These are phyloP conservation scores for Fusarium staphyleae DNA, from an alignment of 2,329 filamentous ascomycete genomes.

Conservation along the genomic window DNA sequence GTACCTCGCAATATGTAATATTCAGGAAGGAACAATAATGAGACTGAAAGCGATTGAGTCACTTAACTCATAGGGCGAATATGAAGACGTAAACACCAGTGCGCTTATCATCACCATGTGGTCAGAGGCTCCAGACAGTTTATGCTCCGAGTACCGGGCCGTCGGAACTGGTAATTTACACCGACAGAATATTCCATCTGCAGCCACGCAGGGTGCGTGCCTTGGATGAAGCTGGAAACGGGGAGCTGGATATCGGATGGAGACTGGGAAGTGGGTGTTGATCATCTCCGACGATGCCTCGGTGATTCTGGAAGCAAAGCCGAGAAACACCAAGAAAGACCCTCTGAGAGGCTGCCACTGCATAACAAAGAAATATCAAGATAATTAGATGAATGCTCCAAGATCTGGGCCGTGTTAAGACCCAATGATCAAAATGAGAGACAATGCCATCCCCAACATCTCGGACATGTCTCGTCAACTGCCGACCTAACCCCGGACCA, in stretches of 20 bases:
- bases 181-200: too few species aligned
- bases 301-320: neutral
- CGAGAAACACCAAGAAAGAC: too few species aligned
- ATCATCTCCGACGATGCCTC: neutral
- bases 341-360: neutral
- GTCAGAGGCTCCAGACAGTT: too few species aligned
- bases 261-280: neutral
- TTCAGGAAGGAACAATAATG: too few species aligned
- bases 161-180: neutral
- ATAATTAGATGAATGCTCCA: neutral
- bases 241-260: neutral
- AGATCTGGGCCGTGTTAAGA: neutral
- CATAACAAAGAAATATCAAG: neutral
- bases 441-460: neutral
- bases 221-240: neutral
- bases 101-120: neutral
- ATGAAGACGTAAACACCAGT: neutral
- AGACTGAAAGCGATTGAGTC: too few species aligned
- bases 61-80: neutral
- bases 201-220: neutral
- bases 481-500: constrained; percentile 17
- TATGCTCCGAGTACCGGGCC: neutral
- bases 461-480: constrained; percentile 26
- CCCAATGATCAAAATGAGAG: too few species aligned
- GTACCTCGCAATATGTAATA: too few species aligned